A percentile compares a stretch with the other conserved stretches of the same genome.
Conservation (phyloP, 306 rosid species). For the Quercus mongolica region DNA sequence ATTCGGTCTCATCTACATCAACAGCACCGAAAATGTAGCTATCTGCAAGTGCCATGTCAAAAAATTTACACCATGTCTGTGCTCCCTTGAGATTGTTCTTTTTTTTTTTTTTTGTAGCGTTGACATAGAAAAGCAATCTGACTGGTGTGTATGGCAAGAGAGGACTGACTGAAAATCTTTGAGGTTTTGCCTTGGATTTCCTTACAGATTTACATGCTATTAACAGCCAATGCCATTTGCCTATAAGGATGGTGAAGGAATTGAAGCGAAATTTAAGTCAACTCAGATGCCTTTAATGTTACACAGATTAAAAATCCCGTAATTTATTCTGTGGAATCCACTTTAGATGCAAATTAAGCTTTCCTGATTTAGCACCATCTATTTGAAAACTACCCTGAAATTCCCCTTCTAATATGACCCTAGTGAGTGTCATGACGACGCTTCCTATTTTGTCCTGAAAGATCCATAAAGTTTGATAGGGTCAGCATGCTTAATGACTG, state of each 20-base stretch:
- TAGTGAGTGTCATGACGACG: constrained; percentile 74
- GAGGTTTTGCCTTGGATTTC: neutral
- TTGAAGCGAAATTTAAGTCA: neutral
- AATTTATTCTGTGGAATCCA: constrained; percentile 68
- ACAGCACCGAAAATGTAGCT: neutral
- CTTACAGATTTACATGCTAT: neutral
- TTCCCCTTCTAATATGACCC: constrained; percentile 72
- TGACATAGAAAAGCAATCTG: neutral
- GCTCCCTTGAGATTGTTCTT: neutral
- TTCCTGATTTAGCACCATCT: constrained; percentile 74
- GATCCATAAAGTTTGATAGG: neutral
- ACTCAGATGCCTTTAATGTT: neutral
- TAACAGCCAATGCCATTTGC: neutral
- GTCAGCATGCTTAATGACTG: neutral
- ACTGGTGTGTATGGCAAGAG: no score
- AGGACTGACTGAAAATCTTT: neutral
- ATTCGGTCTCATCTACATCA: no score
- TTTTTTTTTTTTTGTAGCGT: neutral
- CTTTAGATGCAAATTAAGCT: constrained; percentile 45
- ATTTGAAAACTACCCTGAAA: constrained; percentile 44
- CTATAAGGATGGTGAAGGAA: neutral
- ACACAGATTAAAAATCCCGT: constrained; percentile 33
- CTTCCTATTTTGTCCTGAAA: constrained; percentile 76
- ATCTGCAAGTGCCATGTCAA: neutral
- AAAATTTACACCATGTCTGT: neutral